Evolutionary conservation across 768 basidiomycete genomes (phyloP).

Genomic region (Glaciozyma antarctica): DNA sequence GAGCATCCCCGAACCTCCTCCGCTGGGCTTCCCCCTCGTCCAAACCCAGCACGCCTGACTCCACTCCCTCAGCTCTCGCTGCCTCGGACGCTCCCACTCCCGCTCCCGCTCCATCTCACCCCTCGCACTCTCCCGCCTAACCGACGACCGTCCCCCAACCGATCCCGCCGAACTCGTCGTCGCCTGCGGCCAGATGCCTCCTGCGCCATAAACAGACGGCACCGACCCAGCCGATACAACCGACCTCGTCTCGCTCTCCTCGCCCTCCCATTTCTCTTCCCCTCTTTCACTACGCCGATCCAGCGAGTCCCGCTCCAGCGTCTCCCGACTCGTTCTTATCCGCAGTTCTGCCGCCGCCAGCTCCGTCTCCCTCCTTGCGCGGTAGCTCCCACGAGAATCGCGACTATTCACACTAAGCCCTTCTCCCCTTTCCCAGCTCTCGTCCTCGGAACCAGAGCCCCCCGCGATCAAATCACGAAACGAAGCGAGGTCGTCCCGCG

Average conservation of each 20-base stretch:
- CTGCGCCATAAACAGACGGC: not conserved
- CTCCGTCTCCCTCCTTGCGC: too few relatives aligned
- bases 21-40: not conserved
- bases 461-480: too few relatives aligned
- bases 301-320: not conserved
- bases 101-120: not conserved
- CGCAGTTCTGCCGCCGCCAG: too few relatives aligned
- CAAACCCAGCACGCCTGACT: constrained; percentile 29
- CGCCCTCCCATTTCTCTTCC: not conserved
- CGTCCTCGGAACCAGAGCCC: too few relatives aligned
- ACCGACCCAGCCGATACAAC: not conserved
- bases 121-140: not conserved
- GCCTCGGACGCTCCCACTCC: constrained; percentile 1
- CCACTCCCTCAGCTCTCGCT: constrained; percentile 28
- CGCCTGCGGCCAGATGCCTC: not conserved
- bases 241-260: not conserved
- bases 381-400: too few relatives aligned
- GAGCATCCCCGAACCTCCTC: constrained; percentile 9
- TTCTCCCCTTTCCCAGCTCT: too few relatives aligned
- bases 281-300: not conserved
- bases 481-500: too few relatives aligned
- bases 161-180: not conserved
- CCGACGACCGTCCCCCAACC: too few relatives aligned
- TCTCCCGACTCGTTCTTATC: not conserved
- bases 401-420: too few relatives aligned